Percentiles rank a stretch among this genome's conserved stretches.
Evolutionary conservation across 108 stramenopile genomes (phyloP).

Genomic region (Nannochloropsis oceanica): DNA sequence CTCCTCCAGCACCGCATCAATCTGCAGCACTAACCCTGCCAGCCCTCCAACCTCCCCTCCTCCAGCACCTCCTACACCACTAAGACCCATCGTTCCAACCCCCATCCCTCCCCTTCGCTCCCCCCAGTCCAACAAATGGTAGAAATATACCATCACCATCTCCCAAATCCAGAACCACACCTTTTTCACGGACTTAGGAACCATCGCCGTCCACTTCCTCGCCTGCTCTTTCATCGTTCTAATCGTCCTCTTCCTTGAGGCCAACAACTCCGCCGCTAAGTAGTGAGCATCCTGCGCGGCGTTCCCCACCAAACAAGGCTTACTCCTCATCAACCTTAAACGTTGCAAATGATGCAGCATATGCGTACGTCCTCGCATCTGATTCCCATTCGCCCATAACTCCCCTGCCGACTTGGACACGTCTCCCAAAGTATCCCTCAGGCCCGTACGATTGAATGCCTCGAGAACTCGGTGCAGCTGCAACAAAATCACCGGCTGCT

Average conservation of each 20-base stretch:
- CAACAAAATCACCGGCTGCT: not conserved
- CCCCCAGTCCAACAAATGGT: too few species aligned
- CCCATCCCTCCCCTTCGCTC: not conserved
- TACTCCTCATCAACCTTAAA: not conserved
- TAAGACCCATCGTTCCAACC: not conserved
- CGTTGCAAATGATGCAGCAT: not conserved
- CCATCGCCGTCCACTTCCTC: not conserved
- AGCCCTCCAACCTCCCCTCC: not conserved
- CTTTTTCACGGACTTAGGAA: not conserved
- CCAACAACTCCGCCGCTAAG: not conserved
- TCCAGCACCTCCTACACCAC: not conserved
- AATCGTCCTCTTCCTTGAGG: not conserved
- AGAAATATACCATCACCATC: not conserved
- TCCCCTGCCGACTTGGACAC: not conserved
- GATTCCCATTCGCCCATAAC: not conserved
- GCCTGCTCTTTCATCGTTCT: not conserved
- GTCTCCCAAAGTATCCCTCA: not conserved
- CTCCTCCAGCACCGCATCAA: not conserved
- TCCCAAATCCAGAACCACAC: not conserved
- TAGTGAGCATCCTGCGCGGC: not conserved
- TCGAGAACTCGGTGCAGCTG: not conserved
- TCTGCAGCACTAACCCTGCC: not conserved
- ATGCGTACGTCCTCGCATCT: not conserved
- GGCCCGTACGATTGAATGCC: not conserved
- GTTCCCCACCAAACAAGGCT: not conserved